phyloP scores from a whole-genome alignment of 106 monocot species.

The Vanilla planifolia region DNA sequence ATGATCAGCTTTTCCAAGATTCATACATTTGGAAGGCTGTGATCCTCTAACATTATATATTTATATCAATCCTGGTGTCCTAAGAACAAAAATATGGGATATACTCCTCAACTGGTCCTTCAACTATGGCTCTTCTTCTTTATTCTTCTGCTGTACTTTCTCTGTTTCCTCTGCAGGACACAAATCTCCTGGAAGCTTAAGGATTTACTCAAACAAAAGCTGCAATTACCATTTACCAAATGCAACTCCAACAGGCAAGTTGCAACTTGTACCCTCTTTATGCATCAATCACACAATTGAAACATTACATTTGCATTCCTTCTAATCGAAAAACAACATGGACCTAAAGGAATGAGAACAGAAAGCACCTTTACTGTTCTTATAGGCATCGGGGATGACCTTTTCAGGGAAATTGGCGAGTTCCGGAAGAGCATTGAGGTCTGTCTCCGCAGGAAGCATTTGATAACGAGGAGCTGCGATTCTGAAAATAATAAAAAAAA shows the following conservation, averaged over 20 bases:
- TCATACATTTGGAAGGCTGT: no score
- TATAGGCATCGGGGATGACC: conserved; percentile 30
- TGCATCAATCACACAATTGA: background rate
- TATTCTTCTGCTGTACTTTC: no score
- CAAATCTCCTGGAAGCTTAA: no score
- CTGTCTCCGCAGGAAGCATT: conserved; percentile 97
- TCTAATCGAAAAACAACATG: background rate
- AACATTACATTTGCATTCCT: background rate
- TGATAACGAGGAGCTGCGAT: conserved; percentile 81
- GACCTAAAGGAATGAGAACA: background rate
- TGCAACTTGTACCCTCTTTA: background rate
- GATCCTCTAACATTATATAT: no score
- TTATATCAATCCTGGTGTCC: no score
- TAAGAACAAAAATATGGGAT: no score
- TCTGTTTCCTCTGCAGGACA: no score
- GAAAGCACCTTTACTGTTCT: conserved; percentile 36
- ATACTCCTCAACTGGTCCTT: no score
- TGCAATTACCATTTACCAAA: no score
- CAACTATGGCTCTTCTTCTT: no score
- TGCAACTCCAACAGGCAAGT: background rate
- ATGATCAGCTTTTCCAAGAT: no score
- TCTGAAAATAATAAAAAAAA: conserved; percentile 26
- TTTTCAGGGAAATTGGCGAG: conserved; percentile 50
- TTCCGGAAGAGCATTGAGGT: conserved; percentile 78
- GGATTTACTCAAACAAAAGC: no score